Evolutionary conservation across 202 grass and related monocot genomes (phyloP), one percentile per base, ranked within the genome.

Genomic region (Bolboschoenoplectus hybrid): DNA sequence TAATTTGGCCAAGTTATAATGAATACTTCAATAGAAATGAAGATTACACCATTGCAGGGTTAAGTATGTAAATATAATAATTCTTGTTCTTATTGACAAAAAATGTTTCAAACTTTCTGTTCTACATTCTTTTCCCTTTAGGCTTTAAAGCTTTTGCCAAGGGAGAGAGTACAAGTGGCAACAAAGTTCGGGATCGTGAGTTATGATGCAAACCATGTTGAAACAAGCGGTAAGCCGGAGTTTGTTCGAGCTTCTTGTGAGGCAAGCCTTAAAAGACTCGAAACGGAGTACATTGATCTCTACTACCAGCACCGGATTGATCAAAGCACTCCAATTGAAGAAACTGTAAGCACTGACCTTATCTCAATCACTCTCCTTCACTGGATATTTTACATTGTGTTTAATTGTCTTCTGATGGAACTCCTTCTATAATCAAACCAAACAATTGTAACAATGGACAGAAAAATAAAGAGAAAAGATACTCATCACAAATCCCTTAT

Each of bases 241-340:
- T 95, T 89, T 81, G 91, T 90, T 16, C 86, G 91, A 3, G 64
- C 79, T 44, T 91, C 85, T 49, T 98, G 93, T n/a, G 82, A 95
- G 84, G 82, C 80, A 7, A 95, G 90, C 66, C 91, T 98, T 13
- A 61, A 63, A 19, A 88, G 91, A 63, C 93, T 95, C 19, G 89
- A 14, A 19, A 76, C 89, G 45, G 87, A 91, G 74, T 95, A 93
- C 86, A 91, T 98, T 56, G 96, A 98, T 90, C 82, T 95, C 12
- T 98, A 89, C 84, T 98, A 83, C 82, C 93, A 84, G 69, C 93
- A 98, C 86, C 91, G 90, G 35, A 71, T 98, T 17, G 93, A 98
- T 81, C 88, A 91, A 62, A 63, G 55, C 1, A 85, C 89, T 11
- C 93, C 96, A 13, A 98, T 94, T 60, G 93, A 95, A 63, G 86